Conservation (phyloP, 805 yeast genomes). For the Ogataea neopini region DNA sequence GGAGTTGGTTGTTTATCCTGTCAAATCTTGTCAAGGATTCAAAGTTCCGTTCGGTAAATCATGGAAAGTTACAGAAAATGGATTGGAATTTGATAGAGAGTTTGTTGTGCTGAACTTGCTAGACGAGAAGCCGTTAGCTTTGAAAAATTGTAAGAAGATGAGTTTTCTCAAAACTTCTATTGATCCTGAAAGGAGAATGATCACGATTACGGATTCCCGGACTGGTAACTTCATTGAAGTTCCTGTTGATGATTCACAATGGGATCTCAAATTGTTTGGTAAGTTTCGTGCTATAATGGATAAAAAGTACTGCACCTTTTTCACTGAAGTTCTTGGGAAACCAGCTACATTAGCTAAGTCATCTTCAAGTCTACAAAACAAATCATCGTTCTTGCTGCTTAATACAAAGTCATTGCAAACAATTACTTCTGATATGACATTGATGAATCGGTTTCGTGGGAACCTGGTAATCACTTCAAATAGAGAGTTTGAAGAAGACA, state of each 20-base stretch:
- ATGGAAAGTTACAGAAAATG: constrained; percentile 35
- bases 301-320: constrained; percentile 28
- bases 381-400: constrained; percentile 41
- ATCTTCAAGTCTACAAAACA: constrained; percentile 31
- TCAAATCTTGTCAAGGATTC: constrained; percentile 44
- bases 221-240: constrained; percentile 9
- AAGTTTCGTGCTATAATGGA: constrained; percentile 17
- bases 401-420: constrained; percentile 34
- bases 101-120: constrained; percentile 38
- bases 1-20: constrained; percentile 39
- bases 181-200: constrained; percentile 6
- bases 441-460: constrained; percentile 36
- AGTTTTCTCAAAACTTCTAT: constrained; percentile 36
- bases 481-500: constrained; percentile 40
- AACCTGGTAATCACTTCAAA: constrained; percentile 36
- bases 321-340: constrained; percentile 31
- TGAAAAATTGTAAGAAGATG: constrained; percentile 40
- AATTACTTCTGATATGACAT: constrained; percentile 9
- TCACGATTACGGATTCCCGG: constrained; percentile 9
- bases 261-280: constrained; percentile 8
- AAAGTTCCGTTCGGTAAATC: constrained; percentile 23
- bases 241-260: background rate
- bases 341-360: constrained; percentile 39
- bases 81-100: constrained; percentile 42
- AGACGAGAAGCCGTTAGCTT: constrained; percentile 30